Evolutionary conservation across 352 stramenopile genomes (phyloP).

Genomic region (Phytopythium sindhum): DNA sequence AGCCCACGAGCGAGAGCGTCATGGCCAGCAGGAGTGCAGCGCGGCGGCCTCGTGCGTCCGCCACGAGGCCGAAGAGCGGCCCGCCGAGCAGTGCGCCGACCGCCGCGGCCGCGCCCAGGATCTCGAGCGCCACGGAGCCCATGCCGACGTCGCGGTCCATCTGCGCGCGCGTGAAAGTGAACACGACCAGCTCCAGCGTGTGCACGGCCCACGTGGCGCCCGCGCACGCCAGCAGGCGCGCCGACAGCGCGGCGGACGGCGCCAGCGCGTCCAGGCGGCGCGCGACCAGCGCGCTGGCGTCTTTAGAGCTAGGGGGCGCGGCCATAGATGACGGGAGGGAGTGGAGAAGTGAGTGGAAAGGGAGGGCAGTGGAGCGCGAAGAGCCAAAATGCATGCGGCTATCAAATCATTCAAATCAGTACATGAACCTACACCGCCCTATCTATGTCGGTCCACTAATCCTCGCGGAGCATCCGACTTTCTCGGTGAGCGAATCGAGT

Average conservation of each 20-base stretch:
- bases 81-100: slow-evolving; percentile 24
- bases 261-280: slow-evolving; percentile 17
- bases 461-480: no score
- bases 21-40: slow-evolving; percentile 25
- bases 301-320: neutral
- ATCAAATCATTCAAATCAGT: no score
- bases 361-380: neutral
- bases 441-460: no score
- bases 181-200: slow-evolving; percentile 33
- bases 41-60: slow-evolving; percentile 30
- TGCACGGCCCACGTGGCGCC: slow-evolving; percentile 40
- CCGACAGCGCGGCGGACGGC: slow-evolving; percentile 14
- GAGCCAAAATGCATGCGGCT: neutral
- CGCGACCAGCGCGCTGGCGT: neutral
- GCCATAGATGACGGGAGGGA: neutral
- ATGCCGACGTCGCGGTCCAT: slow-evolving; percentile 30
- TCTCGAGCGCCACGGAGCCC: slow-evolving; percentile 16
- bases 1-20: slow-evolving; percentile 26
- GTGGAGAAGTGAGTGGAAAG: neutral
- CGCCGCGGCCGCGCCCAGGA: slow-evolving; percentile 28
- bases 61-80: slow-evolving; percentile 28
- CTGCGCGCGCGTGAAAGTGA: slow-evolving; percentile 28
- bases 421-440: no score
- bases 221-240: slow-evolving; percentile 24
- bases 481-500: neutral